Evolutionary conservation across 2,329 filamentous ascomycete genomes (phyloP).

Genomic region (Didymella keratinophila): DNA sequence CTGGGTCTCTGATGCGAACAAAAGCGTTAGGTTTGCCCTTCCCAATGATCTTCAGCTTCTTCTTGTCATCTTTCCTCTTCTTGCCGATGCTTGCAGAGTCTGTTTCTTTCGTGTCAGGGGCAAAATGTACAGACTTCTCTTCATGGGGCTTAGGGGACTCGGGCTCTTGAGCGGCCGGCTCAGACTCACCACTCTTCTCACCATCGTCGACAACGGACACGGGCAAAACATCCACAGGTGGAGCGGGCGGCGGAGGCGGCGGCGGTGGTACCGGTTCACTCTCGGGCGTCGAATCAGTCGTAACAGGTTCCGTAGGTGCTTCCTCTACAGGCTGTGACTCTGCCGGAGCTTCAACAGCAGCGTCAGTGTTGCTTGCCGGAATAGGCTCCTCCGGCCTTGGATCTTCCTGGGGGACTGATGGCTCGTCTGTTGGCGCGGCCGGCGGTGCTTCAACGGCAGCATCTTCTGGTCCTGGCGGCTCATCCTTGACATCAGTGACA

Average conservation of each 20-base stretch:
- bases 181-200: slow-evolving; percentile 50
- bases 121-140: slow-evolving; percentile 48
- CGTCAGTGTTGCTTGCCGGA: slow-evolving; percentile 4
- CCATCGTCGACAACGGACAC: slow-evolving; percentile 28
- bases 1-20: slow-evolving; percentile 41
- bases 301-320: background rate
- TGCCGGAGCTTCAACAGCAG: background rate
- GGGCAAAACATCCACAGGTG: slow-evolving; percentile 13
- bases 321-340: slow-evolving; percentile 12
- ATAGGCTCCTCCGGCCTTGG: slow-evolving; percentile 10
- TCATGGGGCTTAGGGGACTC: slow-evolving; percentile 37
- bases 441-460: slow-evolving; percentile 11
- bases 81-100: slow-evolving; percentile 38
- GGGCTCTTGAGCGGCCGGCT: slow-evolving; percentile 46
- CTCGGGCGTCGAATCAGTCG: background rate
- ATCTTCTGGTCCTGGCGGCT: slow-evolving; percentile 29
- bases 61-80: slow-evolving; percentile 39
- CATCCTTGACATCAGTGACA: slow-evolving; percentile 37
- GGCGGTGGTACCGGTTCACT: slow-evolving; percentile 22
- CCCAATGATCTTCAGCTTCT: slow-evolving; percentile 28
- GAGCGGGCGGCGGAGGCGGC: slow-evolving; percentile 24
- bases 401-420: slow-evolving; percentile 17
- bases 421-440: slow-evolving; percentile 18
- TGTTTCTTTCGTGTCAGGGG: slow-evolving; percentile 50
- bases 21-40: slow-evolving; percentile 46